These are phyloP conservation scores for Curvularia sp. DNA, from an alignment of 2,329 filamentous ascomycete genomes.

Conservation along the genomic window DNA sequence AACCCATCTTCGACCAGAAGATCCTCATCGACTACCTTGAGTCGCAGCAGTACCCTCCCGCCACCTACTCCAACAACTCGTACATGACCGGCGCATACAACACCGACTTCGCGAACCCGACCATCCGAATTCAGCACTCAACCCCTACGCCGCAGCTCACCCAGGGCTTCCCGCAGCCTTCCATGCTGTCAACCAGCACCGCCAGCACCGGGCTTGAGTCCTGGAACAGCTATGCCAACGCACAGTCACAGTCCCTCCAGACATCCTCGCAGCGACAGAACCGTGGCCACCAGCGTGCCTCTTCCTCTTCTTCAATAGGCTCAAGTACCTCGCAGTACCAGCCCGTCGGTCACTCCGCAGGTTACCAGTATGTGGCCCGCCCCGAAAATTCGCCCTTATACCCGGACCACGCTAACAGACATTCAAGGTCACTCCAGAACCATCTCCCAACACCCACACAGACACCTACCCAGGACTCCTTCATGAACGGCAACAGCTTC, in stretches of 20 bases:
- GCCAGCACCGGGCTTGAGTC: constrained; percentile 36
- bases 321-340: constrained; percentile 49
- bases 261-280: constrained; percentile 40
- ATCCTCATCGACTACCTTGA: constrained; percentile 50
- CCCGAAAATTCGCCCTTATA: constrained; percentile 55
- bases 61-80: constrained; percentile 30
- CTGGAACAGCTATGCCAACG: constrained; percentile 47
- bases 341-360: constrained; percentile 34
- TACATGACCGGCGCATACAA: constrained; percentile 47
- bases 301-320: constrained; percentile 51
- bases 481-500: constrained; percentile 56
- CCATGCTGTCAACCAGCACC: constrained; percentile 43
- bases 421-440: constrained; percentile 55
- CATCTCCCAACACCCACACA: constrained; percentile 64
- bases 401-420: constrained; percentile 43
- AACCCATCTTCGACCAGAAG: constrained; percentile 43
- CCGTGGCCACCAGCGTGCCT: constrained; percentile 49
- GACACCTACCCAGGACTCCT: constrained; percentile 61
- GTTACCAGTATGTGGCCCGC: constrained; percentile 56
- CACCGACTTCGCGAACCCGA: constrained; percentile 46
- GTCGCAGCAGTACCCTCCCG: constrained; percentile 44
- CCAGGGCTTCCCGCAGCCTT: constrained; percentile 37
- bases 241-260: constrained; percentile 45
- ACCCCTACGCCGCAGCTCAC: constrained; percentile 48
- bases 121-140: constrained; percentile 53